phyloP scores from a whole-genome alignment of 2,329 filamentous ascomycete genomes.

The Curvularia sp. region DNA sequence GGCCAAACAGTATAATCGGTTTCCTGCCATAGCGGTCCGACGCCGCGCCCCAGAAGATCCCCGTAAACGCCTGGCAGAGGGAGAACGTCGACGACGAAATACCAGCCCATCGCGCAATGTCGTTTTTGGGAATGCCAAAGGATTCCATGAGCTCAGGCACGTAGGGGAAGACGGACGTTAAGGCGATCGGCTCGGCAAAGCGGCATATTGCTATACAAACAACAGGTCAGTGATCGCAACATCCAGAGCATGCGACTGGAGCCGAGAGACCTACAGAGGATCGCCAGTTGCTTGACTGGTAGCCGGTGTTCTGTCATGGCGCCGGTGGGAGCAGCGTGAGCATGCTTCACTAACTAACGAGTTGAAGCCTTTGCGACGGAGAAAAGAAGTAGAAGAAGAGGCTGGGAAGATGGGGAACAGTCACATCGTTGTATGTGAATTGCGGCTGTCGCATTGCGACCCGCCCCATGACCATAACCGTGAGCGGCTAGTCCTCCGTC shows the following conservation, averaged over 20 bases:
- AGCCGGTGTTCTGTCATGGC: constrained; percentile 49
- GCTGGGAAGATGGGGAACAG: background rate
- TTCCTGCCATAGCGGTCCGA: constrained; percentile 86
- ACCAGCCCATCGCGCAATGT: constrained; percentile 72
- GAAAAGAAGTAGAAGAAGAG: background rate
- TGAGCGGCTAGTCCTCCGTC: constrained; percentile 15
- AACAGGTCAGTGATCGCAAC: constrained; percentile 13
- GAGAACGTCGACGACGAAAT: constrained; percentile 84
- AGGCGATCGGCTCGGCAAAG: constrained; percentile 87
- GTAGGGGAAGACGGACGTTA: constrained; percentile 95
- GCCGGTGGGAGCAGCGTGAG: constrained; percentile 16
- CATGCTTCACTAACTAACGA: constrained; percentile 17
- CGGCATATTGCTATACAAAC: constrained; percentile 81
- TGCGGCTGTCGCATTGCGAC: constrained; percentile 11
- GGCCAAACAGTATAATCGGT: constrained; percentile 78
- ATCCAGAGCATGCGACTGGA: background rate
- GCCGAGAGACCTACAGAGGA: constrained; percentile 41
- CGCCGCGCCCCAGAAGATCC: constrained; percentile 85
- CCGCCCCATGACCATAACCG: constrained; percentile 10
- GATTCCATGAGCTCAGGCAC: constrained; percentile 65
- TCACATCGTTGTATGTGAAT: constrained; percentile 6
- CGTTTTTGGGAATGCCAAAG: constrained; percentile 49
- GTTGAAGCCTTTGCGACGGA: background rate
- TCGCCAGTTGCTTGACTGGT: constrained; percentile 50
- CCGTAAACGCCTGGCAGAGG: constrained; percentile 79